A percentile compares a stretch with the other conserved stretches of the same genome.
Evolutionary conservation across 1,139 yeast species (phyloP).

Genomic region (Groenewaldozyma auringiensis): DNA sequence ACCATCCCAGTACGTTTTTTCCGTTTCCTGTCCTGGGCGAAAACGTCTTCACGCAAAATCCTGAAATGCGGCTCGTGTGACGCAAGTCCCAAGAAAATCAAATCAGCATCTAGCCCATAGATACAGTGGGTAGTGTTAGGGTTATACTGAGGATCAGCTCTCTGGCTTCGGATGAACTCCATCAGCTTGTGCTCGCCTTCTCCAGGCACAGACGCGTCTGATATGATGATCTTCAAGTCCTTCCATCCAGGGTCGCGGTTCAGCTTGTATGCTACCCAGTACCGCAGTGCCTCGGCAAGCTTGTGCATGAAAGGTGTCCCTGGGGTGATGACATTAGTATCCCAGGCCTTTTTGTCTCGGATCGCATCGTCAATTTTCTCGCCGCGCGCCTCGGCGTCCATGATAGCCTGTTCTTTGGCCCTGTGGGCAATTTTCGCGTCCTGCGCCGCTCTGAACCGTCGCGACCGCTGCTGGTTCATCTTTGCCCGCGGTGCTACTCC

Average conservation of each 20-base stretch:
- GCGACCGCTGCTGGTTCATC: conserved; percentile 97
- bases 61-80: conserved; percentile 97
- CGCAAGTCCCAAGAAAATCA: conserved; percentile 92
- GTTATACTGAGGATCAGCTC: conserved; percentile 66
- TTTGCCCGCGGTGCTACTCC: conserved; percentile 99
- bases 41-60: conserved; percentile 92
- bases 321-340: conserved; percentile 92
- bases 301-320: conserved; percentile 98
- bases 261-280: conserved; percentile 85
- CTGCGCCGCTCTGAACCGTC: conserved; percentile 91
- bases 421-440: conserved; percentile 60
- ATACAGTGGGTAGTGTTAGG: conserved; percentile 91
- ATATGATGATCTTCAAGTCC: conserved; percentile 68
- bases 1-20: conserved; percentile 14
- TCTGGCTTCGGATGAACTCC: conserved; percentile 82
- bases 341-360: conserved; percentile 54
- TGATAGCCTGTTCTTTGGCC: conserved; percentile 37
- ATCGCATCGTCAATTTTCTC: conserved; percentile 36
- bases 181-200: conserved; percentile 99
- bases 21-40: conserved; percentile 58
- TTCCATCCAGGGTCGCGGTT: conserved; percentile 92
- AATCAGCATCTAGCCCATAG: conserved; percentile 96
- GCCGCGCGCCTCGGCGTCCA: conserved; percentile 41
- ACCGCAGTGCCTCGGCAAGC: conserved; percentile 73
- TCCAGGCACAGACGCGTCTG: conserved; percentile 99